Evolutionary conservation across 768 basidiomycete species (phyloP).

Genomic region (Amanita muscaria): DNA sequence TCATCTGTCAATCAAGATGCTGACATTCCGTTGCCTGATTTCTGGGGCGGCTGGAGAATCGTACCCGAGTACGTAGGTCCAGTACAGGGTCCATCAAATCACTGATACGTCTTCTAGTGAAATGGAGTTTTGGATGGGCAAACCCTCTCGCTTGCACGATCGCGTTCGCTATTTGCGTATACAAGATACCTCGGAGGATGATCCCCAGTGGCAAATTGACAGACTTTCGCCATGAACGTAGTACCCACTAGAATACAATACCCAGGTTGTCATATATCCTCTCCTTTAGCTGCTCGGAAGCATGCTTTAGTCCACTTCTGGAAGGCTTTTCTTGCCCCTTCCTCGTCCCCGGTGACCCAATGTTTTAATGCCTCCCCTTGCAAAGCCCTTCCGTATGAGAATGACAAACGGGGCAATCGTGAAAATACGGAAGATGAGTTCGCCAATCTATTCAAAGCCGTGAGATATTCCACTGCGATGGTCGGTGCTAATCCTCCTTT

Average conservation of each 20-base stretch:
- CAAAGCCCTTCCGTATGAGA: constrained; percentile 42
- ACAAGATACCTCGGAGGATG: constrained; percentile 36
- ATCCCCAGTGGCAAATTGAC: constrained; percentile 67
- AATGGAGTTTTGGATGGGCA: constrained; percentile 96
- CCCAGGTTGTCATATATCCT: constrained; percentile 11
- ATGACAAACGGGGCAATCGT: constrained; percentile 35
- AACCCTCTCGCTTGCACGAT: constrained; percentile 91
- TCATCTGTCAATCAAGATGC: constrained; percentile 29
- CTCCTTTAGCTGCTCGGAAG: constrained; percentile 32
- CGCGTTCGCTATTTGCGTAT: constrained; percentile 69
- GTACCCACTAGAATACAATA: constrained; percentile 9
- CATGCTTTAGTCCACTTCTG: constrained; percentile 35
- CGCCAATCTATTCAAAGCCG: constrained; percentile 31
- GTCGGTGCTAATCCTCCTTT: constrained; percentile 35
- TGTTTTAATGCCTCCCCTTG: constrained; percentile 40
- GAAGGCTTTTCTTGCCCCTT: constrained; percentile 29
- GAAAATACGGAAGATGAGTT: constrained; percentile 28
- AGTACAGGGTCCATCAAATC: constrained; percentile 4
- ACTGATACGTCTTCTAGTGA: too few relatives aligned
- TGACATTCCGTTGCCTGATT: constrained; percentile 71
- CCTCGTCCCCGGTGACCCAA: constrained; percentile 39
- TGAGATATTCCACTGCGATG: constrained; percentile 32
- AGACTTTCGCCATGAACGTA: constrained; percentile 59
- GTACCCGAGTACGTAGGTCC: constrained; percentile 67
- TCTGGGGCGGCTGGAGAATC: constrained; percentile 96